phyloP scores from a whole-genome alignment of 768 basidiomycete species.

The Tulasnella sp. region DNA sequence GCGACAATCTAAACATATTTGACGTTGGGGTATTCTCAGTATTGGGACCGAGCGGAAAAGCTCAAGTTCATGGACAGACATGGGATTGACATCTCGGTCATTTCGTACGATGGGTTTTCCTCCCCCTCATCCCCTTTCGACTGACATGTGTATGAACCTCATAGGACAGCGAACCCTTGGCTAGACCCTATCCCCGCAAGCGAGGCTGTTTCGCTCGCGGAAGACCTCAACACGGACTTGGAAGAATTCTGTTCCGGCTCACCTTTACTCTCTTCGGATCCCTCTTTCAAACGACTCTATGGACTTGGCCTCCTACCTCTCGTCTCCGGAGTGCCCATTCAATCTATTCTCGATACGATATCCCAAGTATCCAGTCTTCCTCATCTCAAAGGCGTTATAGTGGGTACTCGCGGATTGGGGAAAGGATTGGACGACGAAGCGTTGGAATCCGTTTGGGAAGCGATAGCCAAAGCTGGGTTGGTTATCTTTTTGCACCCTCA shows the following conservation, averaged over 20 bases:
- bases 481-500: constrained; percentile 83
- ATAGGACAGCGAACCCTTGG: constrained; percentile 84
- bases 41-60: constrained; percentile 74
- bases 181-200: constrained; percentile 72
- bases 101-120: constrained; percentile 10
- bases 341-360: constrained; percentile 54
- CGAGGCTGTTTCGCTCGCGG: constrained; percentile 57
- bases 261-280: constrained; percentile 35
- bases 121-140: background rate
- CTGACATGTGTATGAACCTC: background rate
- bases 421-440: constrained; percentile 71
- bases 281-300: constrained; percentile 55
- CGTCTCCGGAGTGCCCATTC: constrained; percentile 52
- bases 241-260: constrained; percentile 69
- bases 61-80: constrained; percentile 79
- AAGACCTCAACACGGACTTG: constrained; percentile 66
- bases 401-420: constrained; percentile 73
- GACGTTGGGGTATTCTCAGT: constrained; percentile 33
- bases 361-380: constrained; percentile 55
- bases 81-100: constrained; percentile 32
- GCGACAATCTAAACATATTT: background rate
- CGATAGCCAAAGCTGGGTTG: constrained; percentile 57
- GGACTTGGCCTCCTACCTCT: constrained; percentile 81
- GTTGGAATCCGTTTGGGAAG: constrained; percentile 76
- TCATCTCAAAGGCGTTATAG: constrained; percentile 68